Evolutionary conservation across 352 stramenopile genomes (phyloP).

Genomic region (Globisporangium orthogonon): DNA sequence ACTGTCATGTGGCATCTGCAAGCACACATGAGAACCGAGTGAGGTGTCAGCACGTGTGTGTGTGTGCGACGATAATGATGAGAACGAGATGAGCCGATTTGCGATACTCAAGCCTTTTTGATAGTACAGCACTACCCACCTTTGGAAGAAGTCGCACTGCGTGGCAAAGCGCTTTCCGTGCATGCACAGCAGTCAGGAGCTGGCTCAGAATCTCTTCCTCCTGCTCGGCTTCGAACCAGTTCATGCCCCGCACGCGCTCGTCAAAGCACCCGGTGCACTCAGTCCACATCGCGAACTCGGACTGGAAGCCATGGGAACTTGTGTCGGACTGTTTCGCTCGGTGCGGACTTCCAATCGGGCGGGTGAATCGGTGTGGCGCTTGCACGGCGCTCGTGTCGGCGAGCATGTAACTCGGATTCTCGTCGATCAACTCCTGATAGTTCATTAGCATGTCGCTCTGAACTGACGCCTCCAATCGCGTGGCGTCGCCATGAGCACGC

Average conservation of each 20-base stretch:
- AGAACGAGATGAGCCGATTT: neutral
- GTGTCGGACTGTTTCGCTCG: constrained; percentile 34
- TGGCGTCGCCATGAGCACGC: neutral
- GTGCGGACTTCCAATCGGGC: constrained; percentile 32
- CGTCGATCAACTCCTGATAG: constrained; percentile 66
- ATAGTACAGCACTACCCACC: constrained; percentile 14
- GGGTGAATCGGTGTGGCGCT: constrained; percentile 11
- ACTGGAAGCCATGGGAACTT: constrained; percentile 14
- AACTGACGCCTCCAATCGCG: constrained; percentile 2
- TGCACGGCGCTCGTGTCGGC: constrained; percentile 45
- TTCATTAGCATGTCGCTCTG: constrained; percentile 21
- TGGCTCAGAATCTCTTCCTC: constrained; percentile 60
- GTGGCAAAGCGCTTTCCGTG: constrained; percentile 59
- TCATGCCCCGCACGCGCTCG: constrained; percentile 52
- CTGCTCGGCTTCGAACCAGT: constrained; percentile 47
- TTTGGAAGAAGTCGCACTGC: constrained; percentile 53
- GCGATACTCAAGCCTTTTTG: neutral
- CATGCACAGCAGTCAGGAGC: constrained; percentile 53
- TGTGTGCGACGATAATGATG: too few species aligned
- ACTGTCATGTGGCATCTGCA: constrained; percentile 13
- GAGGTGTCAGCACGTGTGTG: neutral
- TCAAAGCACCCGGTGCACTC: constrained; percentile 62
- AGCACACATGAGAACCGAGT: neutral
- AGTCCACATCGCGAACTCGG: constrained; percentile 55
- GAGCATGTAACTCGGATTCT: constrained; percentile 77